phyloP scores from a whole-genome alignment of 257 asterid genomes.

The Anisodus acutangulus region DNA sequence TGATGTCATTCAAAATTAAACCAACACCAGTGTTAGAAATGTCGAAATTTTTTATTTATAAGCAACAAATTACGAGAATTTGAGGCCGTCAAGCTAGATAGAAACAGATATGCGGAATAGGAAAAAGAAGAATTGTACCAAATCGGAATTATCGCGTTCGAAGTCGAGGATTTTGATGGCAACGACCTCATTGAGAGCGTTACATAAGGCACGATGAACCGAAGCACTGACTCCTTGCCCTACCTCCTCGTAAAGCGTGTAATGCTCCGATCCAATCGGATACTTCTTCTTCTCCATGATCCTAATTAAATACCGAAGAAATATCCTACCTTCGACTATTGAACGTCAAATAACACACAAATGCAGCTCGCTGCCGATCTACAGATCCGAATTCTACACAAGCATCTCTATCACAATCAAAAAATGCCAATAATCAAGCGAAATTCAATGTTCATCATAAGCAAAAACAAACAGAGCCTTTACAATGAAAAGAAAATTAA shows the following conservation, averaged over 20 bases:
- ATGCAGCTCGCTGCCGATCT: constrained; percentile 45
- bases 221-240: constrained; percentile 95
- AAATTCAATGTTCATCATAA: not conserved
- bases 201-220: constrained; percentile 85
- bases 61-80: not conserved
- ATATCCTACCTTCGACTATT: constrained; percentile 28
- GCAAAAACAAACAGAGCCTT: constrained; percentile 24
- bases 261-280: constrained; percentile 91
- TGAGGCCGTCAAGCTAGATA: not conserved
- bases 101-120: not conserved
- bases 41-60: not conserved
- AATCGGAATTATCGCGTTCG: constrained; percentile 83
- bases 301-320: constrained; percentile 12
- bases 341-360: constrained; percentile 42
- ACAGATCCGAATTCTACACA: constrained; percentile 48
- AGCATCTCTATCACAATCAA: constrained; percentile 29
- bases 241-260: constrained; percentile 76
- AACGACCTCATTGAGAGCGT: constrained; percentile 64
- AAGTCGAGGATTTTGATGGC: constrained; percentile 93
- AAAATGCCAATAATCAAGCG: not conserved
- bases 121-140: constrained; percentile 48
- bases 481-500: not conserved
- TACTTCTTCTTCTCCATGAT: constrained; percentile 80
- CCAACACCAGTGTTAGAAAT: not conserved
- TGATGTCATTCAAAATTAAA: not conserved